These are phyloP conservation scores for Termitomyces sp. DNA, from an alignment of 768 basidiomycete genomes.

Conservation along the genomic window DNA sequence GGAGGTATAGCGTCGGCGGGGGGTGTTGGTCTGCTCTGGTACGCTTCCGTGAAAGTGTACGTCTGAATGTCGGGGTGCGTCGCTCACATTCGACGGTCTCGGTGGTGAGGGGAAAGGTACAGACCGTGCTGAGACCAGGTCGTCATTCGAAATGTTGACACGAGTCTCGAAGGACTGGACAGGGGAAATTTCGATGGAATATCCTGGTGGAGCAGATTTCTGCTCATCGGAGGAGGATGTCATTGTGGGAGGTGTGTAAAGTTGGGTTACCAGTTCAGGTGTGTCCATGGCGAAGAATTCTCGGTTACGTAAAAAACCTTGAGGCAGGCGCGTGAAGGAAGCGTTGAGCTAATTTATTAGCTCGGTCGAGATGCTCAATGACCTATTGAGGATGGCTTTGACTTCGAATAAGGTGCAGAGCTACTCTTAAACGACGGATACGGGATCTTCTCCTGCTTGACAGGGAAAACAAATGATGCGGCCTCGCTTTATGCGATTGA, in stretches of 20 bases:
- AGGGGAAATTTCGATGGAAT: background rate
- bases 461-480: too few relatives aligned
- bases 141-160: background rate
- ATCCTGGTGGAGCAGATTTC: background rate
- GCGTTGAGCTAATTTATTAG: background rate
- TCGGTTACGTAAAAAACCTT: background rate
- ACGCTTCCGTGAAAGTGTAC: background rate
- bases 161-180: background rate
- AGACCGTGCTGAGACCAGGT: background rate
- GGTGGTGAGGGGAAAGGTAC: background rate
- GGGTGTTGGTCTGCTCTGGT: background rate
- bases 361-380: background rate
- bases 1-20: constrained; percentile 4
- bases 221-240: background rate
- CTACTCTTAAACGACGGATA: too few relatives aligned
- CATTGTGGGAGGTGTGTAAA: background rate
- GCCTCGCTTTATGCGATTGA: too few relatives aligned
- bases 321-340: background rate
- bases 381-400: background rate
- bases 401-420: background rate
- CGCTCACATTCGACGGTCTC: background rate
- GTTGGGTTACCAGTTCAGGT: background rate
- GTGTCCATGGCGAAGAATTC: background rate
- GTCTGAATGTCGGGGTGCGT: background rate
- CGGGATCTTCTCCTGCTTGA: too few relatives aligned